A percentile compares a stretch with the other conserved stretches of the same genome.
Conservation (phyloP, 2,329 filamentous ascomycete species). For the Aspergillus neoniger region DNA sequence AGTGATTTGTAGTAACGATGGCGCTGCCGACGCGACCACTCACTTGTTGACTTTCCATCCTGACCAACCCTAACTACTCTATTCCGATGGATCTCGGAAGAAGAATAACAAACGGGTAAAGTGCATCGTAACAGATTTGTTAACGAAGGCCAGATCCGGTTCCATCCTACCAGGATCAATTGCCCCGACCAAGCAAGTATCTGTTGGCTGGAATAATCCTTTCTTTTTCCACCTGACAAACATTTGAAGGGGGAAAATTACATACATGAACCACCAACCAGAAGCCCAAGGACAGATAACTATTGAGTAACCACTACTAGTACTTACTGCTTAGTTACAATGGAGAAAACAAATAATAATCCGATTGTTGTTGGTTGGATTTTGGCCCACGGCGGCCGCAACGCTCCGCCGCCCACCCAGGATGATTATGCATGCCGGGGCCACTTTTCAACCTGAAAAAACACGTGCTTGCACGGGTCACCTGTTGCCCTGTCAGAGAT, state of each 20-base stretch:
- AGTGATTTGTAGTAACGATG: not conserved
- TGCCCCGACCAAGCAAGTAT: not conserved
- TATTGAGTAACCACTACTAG: too few relatives aligned
- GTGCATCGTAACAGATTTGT: not conserved
- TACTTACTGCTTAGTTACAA: not conserved
- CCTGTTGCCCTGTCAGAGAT: constrained; percentile 13
- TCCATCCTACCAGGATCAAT: not conserved
- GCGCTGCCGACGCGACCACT: not conserved
- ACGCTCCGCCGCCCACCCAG: constrained; percentile 1
- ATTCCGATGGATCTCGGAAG: not conserved
- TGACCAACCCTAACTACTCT: not conserved
- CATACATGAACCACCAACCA: too few relatives aligned
- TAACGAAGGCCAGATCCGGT: not conserved
- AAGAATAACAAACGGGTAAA: not conserved
- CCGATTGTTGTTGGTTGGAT: not conserved
- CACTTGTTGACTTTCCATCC: not conserved
- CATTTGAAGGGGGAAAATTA: too few relatives aligned
- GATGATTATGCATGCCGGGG: constrained; percentile 3
- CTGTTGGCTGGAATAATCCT: not conserved
- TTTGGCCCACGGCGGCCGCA: not conserved
- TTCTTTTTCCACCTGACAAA: too few relatives aligned
- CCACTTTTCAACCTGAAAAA: not conserved
- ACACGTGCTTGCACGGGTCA: constrained; percentile 19
- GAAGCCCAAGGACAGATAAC: too few relatives aligned
- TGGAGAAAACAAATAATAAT: not conserved